Conservation (phyloP, 2,329 filamentous ascomycete species). For the Calonectria crousiana region DNA sequence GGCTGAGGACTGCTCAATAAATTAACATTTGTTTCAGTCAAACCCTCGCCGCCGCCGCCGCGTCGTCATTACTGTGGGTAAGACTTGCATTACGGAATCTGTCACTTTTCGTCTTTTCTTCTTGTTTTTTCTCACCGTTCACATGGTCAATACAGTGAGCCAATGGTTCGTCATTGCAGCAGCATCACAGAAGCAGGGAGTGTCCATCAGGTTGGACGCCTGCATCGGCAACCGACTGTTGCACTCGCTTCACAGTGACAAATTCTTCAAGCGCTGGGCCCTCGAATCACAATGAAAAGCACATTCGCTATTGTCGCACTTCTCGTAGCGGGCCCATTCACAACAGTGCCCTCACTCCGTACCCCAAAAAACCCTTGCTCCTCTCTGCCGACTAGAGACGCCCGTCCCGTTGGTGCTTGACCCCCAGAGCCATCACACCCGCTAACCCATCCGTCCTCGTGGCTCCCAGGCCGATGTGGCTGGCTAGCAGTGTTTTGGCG, state of each 20-base stretch:
- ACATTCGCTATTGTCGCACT: background rate
- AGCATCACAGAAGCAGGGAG: background rate
- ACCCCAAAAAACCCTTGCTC: conserved; percentile 6
- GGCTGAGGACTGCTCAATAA: background rate
- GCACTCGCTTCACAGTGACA: background rate
- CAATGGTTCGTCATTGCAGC: conserved; percentile 10
- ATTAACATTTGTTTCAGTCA: conserved; percentile 8
- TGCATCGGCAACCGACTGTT: background rate
- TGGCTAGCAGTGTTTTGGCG: background rate
- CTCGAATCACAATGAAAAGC: conserved; percentile 1
- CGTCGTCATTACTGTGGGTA: background rate
- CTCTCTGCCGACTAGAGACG: conserved; percentile 13
- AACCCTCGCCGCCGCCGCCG: background rate
- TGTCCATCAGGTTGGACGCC: background rate
- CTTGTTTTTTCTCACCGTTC: conserved; percentile 1
- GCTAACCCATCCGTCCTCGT: background rate
- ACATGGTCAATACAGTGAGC: background rate
- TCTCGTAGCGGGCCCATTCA: conserved; percentile 6
- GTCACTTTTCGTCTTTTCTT: conserved; percentile 6
- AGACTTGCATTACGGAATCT: background rate
- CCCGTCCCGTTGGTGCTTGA: conserved; percentile 25
- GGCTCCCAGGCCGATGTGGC: conserved; percentile 3
- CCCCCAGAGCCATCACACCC: conserved; percentile 7
- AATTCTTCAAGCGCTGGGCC: background rate
- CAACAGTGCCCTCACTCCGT: conserved; percentile 6